Conservation (phyloP, 2,329 filamentous ascomycete genomes). For the Colletotrichum sp. region DNA sequence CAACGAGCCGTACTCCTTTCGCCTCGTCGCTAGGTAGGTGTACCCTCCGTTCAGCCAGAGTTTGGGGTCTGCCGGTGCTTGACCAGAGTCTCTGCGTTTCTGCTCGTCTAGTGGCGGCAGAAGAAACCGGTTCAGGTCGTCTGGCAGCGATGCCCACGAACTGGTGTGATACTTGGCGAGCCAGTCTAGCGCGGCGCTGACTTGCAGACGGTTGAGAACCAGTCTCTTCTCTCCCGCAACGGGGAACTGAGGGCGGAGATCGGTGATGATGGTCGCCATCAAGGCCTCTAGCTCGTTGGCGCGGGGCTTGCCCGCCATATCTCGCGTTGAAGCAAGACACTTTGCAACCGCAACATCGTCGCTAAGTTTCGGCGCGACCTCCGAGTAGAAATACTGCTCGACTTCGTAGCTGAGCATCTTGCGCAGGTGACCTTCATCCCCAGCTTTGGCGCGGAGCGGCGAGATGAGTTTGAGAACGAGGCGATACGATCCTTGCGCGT, state of each 20-base stretch:
- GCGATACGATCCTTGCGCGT: constrained; percentile 29
- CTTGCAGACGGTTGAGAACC: constrained; percentile 50
- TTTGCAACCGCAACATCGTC: constrained; percentile 50
- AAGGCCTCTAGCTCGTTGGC: constrained; percentile 38
- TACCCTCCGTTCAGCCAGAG: constrained; percentile 72
- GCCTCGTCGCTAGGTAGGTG: constrained; percentile 69
- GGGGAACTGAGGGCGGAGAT: constrained; percentile 58
- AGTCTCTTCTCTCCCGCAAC: constrained; percentile 59
- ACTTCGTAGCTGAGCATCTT: constrained; percentile 72
- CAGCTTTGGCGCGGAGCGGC: constrained; percentile 41
- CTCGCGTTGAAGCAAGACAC: constrained; percentile 50
- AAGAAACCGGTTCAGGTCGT: constrained; percentile 40
- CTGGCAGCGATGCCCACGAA: constrained; percentile 46
- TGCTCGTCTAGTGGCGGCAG: constrained; percentile 61
- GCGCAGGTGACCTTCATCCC: constrained; percentile 65
- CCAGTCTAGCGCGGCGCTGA: constrained; percentile 63
- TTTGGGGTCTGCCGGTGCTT: constrained; percentile 23
- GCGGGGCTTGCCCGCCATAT: constrained; percentile 25
- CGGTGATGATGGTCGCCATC: constrained; percentile 61
- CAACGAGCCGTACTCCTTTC: constrained; percentile 57
- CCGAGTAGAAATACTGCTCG: constrained; percentile 68
- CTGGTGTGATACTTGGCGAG: constrained; percentile 63
- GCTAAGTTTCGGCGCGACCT: constrained; percentile 54
- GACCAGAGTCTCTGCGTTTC: constrained; percentile 26
- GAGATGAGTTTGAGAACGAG: constrained; percentile 66